Evolutionary conservation across 306 rosid genomes (phyloP), one percentile per base, ranked within the genome.

Genomic region (Lathyrus sativus): DNA sequence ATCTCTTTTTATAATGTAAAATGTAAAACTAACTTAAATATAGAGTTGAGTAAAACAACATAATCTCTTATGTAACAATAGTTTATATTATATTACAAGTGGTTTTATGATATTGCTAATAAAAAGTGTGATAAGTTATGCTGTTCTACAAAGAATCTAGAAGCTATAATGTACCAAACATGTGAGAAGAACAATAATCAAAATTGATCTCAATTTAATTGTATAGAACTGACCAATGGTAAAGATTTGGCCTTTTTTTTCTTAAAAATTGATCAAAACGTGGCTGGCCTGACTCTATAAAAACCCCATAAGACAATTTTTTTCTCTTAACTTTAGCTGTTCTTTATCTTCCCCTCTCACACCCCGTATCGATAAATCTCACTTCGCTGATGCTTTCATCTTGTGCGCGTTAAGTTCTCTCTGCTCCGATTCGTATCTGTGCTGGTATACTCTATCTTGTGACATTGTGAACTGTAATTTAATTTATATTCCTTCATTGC

Each of bases 1-100:
- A 12, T 67, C 12, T 22, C 26, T 50, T 66, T 63, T 29, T 67
- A 33, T 50, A 7, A 49, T 17, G 38, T 68, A 68, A 51, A 68
- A 53, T 54, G 51, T 22, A 13, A 8, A 68, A 38, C 15, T 38
- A 39, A 68, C 31, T 22, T 38, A 35, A 14, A 59, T 33, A 6
- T 35, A 60, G 48, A 60, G 24, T 60, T 60, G 15, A 9, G 5
- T 2, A 2, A 51, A 50, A 51, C 46, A 11, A 3, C 33, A 37
- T 3, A 38, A 38, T 35, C 29, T 39, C 26, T 17, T 61, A 43
- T 18, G 5, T 18, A 9, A 18, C 56, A 18, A 18, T 19, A 50
- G 3, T 8, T 50, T 18, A 18, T 50, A 18, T 18, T 50, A 50
- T 50, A 18, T 18, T 50, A 50, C 14, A 58, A 33, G 24, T 37